phyloP scores from a whole-genome alignment of 352 stramenopile genomes.

The Phytophthora pluvialis region DNA sequence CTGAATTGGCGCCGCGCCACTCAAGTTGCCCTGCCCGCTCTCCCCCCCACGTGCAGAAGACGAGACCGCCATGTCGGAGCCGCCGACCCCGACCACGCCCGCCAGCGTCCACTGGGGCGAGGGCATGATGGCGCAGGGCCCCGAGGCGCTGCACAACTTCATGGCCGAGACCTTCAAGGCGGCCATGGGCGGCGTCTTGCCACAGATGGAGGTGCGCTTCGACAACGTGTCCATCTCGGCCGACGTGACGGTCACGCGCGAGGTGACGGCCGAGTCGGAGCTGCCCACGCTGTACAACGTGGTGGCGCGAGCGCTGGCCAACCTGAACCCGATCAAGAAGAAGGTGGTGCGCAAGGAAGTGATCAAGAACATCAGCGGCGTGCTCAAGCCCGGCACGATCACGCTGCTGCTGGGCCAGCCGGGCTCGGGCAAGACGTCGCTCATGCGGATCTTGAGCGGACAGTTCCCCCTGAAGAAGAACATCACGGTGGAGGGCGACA shows the following conservation, averaged over 20 bases:
- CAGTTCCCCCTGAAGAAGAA: conserved; percentile 36
- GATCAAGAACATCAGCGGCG: too few species aligned
- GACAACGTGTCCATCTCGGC: conserved; percentile 8
- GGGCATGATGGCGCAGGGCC: conserved; percentile 31
- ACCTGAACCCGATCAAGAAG: neutral
- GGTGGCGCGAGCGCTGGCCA: too few species aligned
- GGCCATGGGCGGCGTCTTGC: conserved; percentile 44
- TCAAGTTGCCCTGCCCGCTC: conserved; percentile 8
- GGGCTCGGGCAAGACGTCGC: conserved; percentile 36
- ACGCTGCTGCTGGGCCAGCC: too few species aligned
- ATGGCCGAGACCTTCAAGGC: conserved; percentile 44
- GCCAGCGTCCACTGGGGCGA: conserved; percentile 35
- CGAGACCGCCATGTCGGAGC: conserved; percentile 20
- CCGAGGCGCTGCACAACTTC: conserved; percentile 42
- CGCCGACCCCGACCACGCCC: conserved; percentile 13
- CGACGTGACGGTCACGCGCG: conserved; percentile 23
- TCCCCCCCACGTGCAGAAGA: too few species aligned
- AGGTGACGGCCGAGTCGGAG: conserved; percentile 32
- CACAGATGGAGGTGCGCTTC: conserved; percentile 28
- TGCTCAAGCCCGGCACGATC: too few species aligned
- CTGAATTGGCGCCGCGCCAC: conserved; percentile 15
- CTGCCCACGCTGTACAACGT: conserved; percentile 12
- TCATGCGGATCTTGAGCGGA: conserved; percentile 41
- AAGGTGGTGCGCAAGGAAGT: too few species aligned
- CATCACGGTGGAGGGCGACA: conserved; percentile 39